These are phyloP conservation scores for Erodium texanum DNA, from an alignment of 441 rosid genomes.

Conservation along the genomic window DNA sequence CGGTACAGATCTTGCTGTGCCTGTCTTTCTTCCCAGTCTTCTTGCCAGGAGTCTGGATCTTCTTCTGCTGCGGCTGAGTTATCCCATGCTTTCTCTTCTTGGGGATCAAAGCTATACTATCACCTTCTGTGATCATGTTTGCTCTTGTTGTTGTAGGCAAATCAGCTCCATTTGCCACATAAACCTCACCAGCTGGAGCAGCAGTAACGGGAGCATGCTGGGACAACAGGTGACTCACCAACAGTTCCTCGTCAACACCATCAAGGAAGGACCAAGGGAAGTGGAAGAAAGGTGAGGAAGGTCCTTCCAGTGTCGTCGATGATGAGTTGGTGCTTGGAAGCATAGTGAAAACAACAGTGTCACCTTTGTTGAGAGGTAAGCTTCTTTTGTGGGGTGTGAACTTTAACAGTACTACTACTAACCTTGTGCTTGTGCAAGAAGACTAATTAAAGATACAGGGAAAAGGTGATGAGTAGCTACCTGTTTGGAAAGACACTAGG, in stretches of 20 bases:
- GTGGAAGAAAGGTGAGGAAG: background rate
- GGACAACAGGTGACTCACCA: background rate
- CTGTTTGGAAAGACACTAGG: too few relatives aligned
- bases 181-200: background rate
- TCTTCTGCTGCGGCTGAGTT: background rate
- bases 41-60: background rate
- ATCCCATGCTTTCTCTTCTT: background rate
- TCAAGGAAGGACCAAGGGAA: background rate
- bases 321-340: background rate
- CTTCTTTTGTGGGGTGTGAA: background rate
- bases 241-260: background rate
- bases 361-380: background rate
- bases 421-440: background rate
- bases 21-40: slow-evolving; percentile 42
- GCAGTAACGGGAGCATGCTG: background rate
- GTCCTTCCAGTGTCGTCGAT: background rate
- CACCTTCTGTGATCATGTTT: background rate
- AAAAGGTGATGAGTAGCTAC: background rate
- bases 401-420: background rate
- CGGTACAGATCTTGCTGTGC: slow-evolving; percentile 85
- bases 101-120: background rate
- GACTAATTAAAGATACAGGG: too few relatives aligned
- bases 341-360: background rate
- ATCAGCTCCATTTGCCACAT: background rate
- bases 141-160: background rate